These are phyloP conservation scores for Fusarium veterinarium DNA, from an alignment of 2,329 filamentous ascomycete species.

Conservation along the genomic window DNA sequence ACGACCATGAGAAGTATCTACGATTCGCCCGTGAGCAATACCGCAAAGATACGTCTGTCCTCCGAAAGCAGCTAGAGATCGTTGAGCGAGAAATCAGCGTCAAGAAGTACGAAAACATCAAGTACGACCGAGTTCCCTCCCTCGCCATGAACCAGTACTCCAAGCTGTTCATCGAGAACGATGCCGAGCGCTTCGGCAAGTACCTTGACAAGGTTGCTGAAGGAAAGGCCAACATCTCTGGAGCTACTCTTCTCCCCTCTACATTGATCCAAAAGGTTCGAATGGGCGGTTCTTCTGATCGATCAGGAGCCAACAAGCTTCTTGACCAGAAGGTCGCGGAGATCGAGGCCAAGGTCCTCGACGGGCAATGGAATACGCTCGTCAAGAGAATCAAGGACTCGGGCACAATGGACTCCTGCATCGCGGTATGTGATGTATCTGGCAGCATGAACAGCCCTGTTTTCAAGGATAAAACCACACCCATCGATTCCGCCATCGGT, in stretches of 20 bases:
- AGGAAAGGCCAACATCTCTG: constrained; percentile 64
- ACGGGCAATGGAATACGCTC: constrained; percentile 67
- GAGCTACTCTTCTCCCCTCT: constrained; percentile 65
- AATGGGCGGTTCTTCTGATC: fast-evolving
- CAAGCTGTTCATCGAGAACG: constrained; percentile 61
- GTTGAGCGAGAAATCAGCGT: constrained; percentile 64
- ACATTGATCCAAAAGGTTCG: constrained; percentile 53
- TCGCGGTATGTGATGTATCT: constrained; percentile 69
- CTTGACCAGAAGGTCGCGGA: constrained; percentile 46
- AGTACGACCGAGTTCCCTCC: constrained; percentile 67
- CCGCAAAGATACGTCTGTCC: constrained; percentile 61
- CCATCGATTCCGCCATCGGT: constrained; percentile 66
- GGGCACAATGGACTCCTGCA: constrained; percentile 62
- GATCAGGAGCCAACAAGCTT: constrained; percentile 9
- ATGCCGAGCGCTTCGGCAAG: constrained; percentile 59
- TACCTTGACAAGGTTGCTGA: constrained; percentile 62
- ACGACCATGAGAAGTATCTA: constrained; percentile 62
- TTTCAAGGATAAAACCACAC: constrained; percentile 59
- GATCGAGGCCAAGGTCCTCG: constrained; percentile 53
- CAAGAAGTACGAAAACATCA: constrained; percentile 60
- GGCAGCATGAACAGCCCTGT: constrained; percentile 59
- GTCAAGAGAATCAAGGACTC: constrained; percentile 68
- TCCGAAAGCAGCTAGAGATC: constrained; percentile 64
- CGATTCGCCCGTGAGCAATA: constrained; percentile 65
- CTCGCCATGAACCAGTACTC: constrained; percentile 67